Evolutionary conservation across 306 rosid species (phyloP), one percentile per base, ranked within the genome.

Genomic region (Cicer chorassanicum): DNA sequence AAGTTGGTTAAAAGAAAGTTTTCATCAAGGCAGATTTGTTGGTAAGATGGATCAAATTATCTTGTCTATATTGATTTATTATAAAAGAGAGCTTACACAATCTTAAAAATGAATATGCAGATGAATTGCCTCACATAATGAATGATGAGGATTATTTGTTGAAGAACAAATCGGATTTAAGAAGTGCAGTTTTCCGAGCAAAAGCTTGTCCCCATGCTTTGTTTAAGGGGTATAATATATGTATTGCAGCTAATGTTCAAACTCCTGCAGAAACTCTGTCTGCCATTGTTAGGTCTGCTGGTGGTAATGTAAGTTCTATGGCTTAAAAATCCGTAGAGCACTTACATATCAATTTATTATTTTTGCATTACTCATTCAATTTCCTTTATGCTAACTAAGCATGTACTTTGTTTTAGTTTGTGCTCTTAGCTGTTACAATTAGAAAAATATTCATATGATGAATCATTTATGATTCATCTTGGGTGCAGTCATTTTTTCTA

Each of bases 1-100:
- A 57, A 70, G 78, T 74, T 93, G 98, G 98, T 81, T 93, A 61
- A 93, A 91, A 86, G 88, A 87, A 82, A 90, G 98, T 81, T 90
- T 60, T 63, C 97, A 96, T 7, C 77, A 81, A 84, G 92, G 98
- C 68, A 86, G 84, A 85, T 91, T 86, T 85, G 85, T 89, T 34
- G 98, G 98, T 93, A 78, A 75, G 92, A 78, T 73, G 41, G 70
- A 76, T 62, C 67, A 38, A 71, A 50, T 75, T 78, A 34, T 49
- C 60, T 64, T 43, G 41, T 75, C 19, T 67, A 14, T 49, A 10
- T 55, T 48, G 19, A 67, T 7, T 62, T 8, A 66, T 70, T 66
- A 61, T 72, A 70, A 68, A 9, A 15, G 78, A 19, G 62, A 70
- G 39, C 72, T 64, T 54, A 60, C 53, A 45, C 73, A 60, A 34